Base-by-base conservation (phyloP, 2,329 filamentous ascomycete genomes). In the Aureobasidium lini region DNA sequence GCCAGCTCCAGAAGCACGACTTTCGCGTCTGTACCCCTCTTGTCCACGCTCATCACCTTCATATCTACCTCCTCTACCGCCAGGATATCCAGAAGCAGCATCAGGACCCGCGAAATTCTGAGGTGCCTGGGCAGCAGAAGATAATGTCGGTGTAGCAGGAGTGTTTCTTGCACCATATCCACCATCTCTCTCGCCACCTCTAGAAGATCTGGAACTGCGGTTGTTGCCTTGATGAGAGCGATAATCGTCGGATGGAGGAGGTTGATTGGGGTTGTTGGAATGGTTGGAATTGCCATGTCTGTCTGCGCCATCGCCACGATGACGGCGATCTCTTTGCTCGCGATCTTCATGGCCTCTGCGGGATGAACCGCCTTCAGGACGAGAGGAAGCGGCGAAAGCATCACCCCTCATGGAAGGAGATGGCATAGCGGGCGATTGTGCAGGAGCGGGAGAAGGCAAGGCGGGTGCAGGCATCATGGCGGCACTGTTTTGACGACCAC, bases 261-360 rank as follows among this genome's bases (percentile, higher is more conserved):
- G 32, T n/a, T 13, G 18, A 16, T 18, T 13, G 4, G 16, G 36
- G n/a, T 23, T 16, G 15, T 15, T 36, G 16, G 31, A 31, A 15
- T 49, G 47, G 9, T 37, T 49, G 6, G 31, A 36, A 8, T 49
- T 31, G 11, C 47, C 31, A 48, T 62, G 65, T 59, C 65, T 62
- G 2, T 36, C 37, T 42, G 15, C 11, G 60, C 42, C 39, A 60
- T 57, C 39, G 57, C 52, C 11, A 64, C 65, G 10, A 65, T 63
- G 18, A 63, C 62, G 16, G 60, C 59, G 18, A 11, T 63, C 64
- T 18, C 61, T 56, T 36, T 64, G 60, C 13, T 34, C 23, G 18
- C 66, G 63, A 37, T 68, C 66, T 5, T 66, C 63, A 58, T 68
- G 66, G 8, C 50, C 57, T 31, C 62, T 59, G 44, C 62, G 56